Conservation (phyloP, 148 eudicot species). For the Camellia lanceoleosa region DNA sequence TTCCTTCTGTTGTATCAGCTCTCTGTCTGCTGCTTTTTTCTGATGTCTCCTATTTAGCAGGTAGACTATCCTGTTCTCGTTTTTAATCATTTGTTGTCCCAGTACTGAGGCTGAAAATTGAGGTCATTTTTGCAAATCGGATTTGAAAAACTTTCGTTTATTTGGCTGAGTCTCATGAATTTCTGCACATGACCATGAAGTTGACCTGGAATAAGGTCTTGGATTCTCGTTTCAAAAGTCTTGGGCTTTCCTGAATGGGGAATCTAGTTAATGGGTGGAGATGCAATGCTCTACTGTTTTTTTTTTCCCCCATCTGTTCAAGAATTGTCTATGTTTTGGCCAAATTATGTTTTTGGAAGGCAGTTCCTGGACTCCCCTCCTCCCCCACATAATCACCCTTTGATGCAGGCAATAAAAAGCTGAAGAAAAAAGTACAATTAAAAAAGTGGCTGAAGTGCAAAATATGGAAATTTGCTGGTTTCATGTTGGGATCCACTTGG, state of each 20-base stretch:
- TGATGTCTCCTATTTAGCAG: slow-evolving; percentile 36
- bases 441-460: no score
- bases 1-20: slow-evolving; percentile 67
- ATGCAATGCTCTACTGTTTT: not conserved
- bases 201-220: not conserved
- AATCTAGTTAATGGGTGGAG: not conserved
- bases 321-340: no score
- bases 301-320: not conserved
- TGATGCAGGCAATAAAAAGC: no score
- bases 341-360: no score
- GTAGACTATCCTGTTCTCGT: slow-evolving; percentile 23
- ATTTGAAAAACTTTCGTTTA: not conserved
- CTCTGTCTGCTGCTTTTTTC: slow-evolving; percentile 57
- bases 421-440: no score
- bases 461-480: no score
- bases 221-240: not conserved
- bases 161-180: slow-evolving; percentile 4
- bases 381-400: not conserved
- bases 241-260: not conserved
- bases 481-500: no score
- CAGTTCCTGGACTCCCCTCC: no score
- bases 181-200: not conserved
- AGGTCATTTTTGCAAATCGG: not conserved
- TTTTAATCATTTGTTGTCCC: not conserved
- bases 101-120: not conserved